Percentiles rank a stretch among this genome's conserved stretches.
These are phyloP conservation scores for Sarocladiaceae sp. DNA, from an alignment of 2,329 filamentous ascomycete genomes.

Conservation along the genomic window DNA sequence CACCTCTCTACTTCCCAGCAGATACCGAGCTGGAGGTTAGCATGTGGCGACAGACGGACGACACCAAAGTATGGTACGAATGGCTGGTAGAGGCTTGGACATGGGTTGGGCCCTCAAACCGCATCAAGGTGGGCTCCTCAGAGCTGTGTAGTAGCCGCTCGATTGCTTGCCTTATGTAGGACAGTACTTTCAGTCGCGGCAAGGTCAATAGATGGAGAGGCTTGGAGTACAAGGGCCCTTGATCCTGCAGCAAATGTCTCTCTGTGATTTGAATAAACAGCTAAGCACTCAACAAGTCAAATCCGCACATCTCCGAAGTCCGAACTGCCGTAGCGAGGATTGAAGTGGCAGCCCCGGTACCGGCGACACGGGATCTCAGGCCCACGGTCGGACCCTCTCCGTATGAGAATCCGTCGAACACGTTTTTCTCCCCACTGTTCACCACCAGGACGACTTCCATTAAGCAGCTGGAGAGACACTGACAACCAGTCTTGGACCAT, in stretches of 20 bases:
- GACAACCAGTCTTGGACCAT: no score
- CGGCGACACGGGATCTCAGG: slow-evolving; percentile 6
- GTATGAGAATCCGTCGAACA: background rate
- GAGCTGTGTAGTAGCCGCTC: slow-evolving; percentile 64
- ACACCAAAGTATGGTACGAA: slow-evolving; percentile 96
- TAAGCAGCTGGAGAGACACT: no score
- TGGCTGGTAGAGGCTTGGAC: slow-evolving; percentile 88
- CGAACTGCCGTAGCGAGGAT: background rate
- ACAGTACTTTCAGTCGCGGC: no score
- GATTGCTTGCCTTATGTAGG: slow-evolving; percentile 66
- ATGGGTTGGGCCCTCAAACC: slow-evolving; percentile 51
- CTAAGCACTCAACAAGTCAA: no score
- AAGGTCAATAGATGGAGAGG: no score
- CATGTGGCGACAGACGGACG: slow-evolving; percentile 95
- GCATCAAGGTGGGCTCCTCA: slow-evolving; percentile 60
- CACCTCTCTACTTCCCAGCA: slow-evolving; percentile 78
- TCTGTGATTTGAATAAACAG: no score
- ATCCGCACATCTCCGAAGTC: slow-evolving; percentile 8
- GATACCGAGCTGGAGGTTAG: slow-evolving; percentile 80
- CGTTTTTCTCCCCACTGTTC: slow-evolving; percentile 1
- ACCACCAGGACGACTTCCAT: no score
- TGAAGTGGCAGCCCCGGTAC: slow-evolving; percentile 4
- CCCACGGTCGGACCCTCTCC: background rate
- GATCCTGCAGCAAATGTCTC: no score
- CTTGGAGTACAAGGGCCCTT: no score